Percentiles rank a stretch among this genome's conserved stretches.
These are phyloP conservation scores for Orbilia javanica DNA, from an alignment of 2,329 filamentous ascomycete species.

Conservation along the genomic window DNA sequence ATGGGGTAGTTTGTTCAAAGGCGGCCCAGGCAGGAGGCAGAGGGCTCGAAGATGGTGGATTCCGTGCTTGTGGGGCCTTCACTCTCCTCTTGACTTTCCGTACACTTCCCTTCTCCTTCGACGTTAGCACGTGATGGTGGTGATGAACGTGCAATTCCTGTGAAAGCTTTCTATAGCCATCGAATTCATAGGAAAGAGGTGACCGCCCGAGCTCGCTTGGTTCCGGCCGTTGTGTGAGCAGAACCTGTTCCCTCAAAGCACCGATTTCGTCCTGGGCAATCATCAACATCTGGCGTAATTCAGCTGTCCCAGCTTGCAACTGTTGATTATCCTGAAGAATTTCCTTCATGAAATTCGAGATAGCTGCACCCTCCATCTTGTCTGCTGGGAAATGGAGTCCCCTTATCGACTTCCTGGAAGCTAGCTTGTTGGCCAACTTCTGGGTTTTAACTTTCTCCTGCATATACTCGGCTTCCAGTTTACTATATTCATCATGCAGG, in stretches of 20 bases:
- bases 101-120: constrained; percentile 66
- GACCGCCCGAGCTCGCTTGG: constrained; percentile 65
- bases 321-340: constrained; percentile 95
- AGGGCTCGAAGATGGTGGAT: constrained; percentile 71
- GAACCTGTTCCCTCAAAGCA: constrained; percentile 81
- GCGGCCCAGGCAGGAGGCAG: constrained; percentile 63
- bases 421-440: constrained; percentile 76
- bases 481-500: constrained; percentile 87
- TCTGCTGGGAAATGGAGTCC: constrained; percentile 44
- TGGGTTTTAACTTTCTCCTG: constrained; percentile 61
- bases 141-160: constrained; percentile 93
- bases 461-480: constrained; percentile 79
- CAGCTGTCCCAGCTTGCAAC: constrained; percentile 89
- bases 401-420: constrained; percentile 51
- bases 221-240: constrained; percentile 81
- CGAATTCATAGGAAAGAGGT: constrained; percentile 60
- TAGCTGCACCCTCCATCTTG: constrained; percentile 54
- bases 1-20: constrained; percentile 66
- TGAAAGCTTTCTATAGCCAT: constrained; percentile 66
- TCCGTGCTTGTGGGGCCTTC: constrained; percentile 73
- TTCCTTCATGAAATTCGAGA: constrained; percentile 89
- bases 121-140: constrained; percentile 81
- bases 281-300: constrained; percentile 88
- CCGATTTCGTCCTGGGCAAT: constrained; percentile 96
- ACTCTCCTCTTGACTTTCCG: constrained; percentile 69